phyloP scores from a whole-genome alignment of 176 grass and related monocot genomes.

The Calamus simplicifolius region DNA sequence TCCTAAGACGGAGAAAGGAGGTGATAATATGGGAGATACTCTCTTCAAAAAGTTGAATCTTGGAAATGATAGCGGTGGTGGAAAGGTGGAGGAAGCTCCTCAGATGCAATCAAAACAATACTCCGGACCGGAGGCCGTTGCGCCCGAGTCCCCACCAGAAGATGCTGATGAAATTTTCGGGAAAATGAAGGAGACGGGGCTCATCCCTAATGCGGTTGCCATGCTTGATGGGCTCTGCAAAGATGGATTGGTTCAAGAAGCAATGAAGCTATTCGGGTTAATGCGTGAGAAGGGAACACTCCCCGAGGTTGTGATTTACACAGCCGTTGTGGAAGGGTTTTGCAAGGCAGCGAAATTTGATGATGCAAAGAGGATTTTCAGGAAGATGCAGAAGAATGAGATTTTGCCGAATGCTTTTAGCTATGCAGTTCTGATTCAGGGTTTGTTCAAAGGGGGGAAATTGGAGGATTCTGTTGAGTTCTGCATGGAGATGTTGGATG shows the following conservation, averaged over 20 bases:
- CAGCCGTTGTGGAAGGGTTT: constrained; percentile 77
- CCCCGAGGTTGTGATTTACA: constrained; percentile 94
- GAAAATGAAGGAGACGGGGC: constrained; percentile 86
- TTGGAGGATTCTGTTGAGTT: constrained; percentile 51
- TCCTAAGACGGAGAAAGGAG: neutral
- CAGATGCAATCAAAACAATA: neutral
- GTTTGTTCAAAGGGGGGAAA: constrained; percentile 39
- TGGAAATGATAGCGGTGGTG: constrained; percentile 1
- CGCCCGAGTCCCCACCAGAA: constrained; percentile 13
- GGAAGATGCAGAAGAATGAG: constrained; percentile 85
- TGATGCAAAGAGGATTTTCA: constrained; percentile 68
- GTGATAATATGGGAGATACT: constrained; percentile 30
- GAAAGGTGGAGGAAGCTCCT: constrained; percentile 7
- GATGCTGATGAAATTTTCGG: constrained; percentile 64
- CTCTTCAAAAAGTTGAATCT: constrained; percentile 65
- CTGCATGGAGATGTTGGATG: constrained; percentile 80
- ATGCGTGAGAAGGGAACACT: constrained; percentile 89
- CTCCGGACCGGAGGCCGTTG: neutral
- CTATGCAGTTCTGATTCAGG: constrained; percentile 56
- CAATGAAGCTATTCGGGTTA: constrained; percentile 82
- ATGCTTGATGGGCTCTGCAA: constrained; percentile 93
- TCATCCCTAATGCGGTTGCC: constrained; percentile 76
- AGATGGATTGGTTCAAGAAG: constrained; percentile 76
- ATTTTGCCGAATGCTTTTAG: constrained; percentile 74
- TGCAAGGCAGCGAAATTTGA: constrained; percentile 58